phyloP scores from a whole-genome alignment of 129 eudicot species.

The Lactuca sativa region DNA sequence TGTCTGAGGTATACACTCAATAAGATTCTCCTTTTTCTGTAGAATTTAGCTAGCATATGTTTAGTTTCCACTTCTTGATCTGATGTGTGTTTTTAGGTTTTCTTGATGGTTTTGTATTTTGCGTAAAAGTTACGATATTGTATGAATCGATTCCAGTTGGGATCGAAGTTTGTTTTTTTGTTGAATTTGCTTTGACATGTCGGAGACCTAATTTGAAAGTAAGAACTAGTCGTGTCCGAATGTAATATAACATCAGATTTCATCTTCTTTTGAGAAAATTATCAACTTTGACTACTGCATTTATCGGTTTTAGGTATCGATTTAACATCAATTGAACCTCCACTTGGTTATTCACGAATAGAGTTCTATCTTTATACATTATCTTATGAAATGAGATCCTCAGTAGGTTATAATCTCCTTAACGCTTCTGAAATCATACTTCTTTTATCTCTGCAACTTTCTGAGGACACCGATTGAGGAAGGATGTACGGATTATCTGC shows the following conservation, averaged over 20 bases:
- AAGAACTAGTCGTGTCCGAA: background rate
- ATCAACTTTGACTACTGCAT: background rate
- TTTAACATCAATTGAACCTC: background rate
- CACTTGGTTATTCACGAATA: background rate
- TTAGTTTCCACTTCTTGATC: background rate
- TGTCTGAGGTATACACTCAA: slow-evolving; percentile 21
- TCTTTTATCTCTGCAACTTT: too few species aligned
- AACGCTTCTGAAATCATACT: too few species aligned
- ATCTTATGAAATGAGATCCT: background rate
- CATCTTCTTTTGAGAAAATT: background rate
- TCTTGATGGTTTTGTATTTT: background rate
- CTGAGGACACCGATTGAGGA: background rate
- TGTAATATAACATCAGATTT: slow-evolving; percentile 1
- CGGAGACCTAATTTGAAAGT: background rate
- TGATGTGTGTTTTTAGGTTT: slow-evolving; percentile 4
- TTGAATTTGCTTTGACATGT: background rate
- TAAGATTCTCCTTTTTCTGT: background rate
- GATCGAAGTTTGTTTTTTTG: background rate
- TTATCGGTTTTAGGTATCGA: background rate
- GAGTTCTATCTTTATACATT: too few species aligned
- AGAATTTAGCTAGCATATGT: background rate
- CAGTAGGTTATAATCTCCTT: background rate
- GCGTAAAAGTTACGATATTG: background rate
- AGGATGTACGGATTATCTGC: too few species aligned
- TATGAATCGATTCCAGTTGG: background rate